Conservation (phyloP, 2,329 filamentous ascomycete genomes). For the Diaporthe citriasiana region DNA sequence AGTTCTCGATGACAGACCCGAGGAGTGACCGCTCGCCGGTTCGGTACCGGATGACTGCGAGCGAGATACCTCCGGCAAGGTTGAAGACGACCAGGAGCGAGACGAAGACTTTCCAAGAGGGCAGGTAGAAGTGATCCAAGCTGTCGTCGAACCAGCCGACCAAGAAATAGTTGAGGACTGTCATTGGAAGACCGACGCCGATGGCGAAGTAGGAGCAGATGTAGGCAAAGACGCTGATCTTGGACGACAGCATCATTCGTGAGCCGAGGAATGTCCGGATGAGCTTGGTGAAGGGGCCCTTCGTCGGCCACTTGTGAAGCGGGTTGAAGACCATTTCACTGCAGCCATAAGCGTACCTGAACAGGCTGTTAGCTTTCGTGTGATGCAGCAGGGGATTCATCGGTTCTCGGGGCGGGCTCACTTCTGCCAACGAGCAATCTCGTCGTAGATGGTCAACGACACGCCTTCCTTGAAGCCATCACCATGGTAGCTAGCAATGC, state of each 20-base stretch:
- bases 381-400: no score
- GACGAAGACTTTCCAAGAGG: constrained; percentile 74
- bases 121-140: constrained; percentile 75
- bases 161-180: constrained; percentile 78
- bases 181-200: constrained; percentile 76
- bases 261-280: constrained; percentile 73
- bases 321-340: constrained; percentile 80
- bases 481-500: constrained; percentile 76
- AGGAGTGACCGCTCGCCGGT: constrained; percentile 68
- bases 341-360: constrained; percentile 75
- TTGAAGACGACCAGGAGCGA: constrained; percentile 76
- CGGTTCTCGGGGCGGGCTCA: neutral
- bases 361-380: neutral
- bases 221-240: constrained; percentile 79
- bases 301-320: constrained; percentile 70
- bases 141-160: constrained; percentile 79
- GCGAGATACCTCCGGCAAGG: constrained; percentile 68
- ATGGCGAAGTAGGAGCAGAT: constrained; percentile 78
- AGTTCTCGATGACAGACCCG: constrained; percentile 63
- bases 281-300: constrained; percentile 75
- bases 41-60: constrained; percentile 74
- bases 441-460: constrained; percentile 80
- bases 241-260: constrained; percentile 74
- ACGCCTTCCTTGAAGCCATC: constrained; percentile 82
- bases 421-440: constrained; percentile 80